phyloP scores from a whole-genome alignment of 495 filamentous ascomycete genomes.

The Terfezia boudieri region DNA sequence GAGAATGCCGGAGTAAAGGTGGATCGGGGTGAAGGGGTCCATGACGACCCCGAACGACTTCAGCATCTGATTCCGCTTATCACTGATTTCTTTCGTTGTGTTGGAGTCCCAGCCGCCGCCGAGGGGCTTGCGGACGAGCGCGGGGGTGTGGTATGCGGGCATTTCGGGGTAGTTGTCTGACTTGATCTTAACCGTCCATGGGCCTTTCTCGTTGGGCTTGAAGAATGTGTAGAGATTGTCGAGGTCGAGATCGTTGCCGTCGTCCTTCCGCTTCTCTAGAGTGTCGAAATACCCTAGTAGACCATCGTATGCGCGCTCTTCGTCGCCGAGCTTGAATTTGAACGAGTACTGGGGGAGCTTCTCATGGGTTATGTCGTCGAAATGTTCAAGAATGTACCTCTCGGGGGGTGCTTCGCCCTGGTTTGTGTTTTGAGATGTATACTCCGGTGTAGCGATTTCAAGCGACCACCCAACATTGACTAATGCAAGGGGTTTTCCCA shows the following conservation, averaged over 20 bases:
- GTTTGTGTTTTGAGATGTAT: slow-evolving; percentile 8
- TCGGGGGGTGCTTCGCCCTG: background rate
- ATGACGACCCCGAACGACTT: slow-evolving; percentile 20
- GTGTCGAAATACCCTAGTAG: slow-evolving; percentile 25
- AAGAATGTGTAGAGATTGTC: slow-evolving; percentile 20
- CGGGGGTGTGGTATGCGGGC: slow-evolving; percentile 11
- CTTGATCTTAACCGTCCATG: background rate
- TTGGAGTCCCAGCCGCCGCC: background rate
- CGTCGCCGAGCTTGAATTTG: slow-evolving; percentile 24
- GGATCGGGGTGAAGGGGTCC: slow-evolving; percentile 26
- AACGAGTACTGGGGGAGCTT: slow-evolving; percentile 14
- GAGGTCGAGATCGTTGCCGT: slow-evolving; percentile 13
- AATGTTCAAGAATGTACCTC: slow-evolving; percentile 3
- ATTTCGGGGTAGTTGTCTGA: slow-evolving; percentile 13
- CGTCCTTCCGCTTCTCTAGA: background rate
- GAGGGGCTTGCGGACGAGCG: background rate
- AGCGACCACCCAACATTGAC: slow-evolving; percentile 26
- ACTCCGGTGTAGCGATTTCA: slow-evolving; percentile 22
- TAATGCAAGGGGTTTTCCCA: slow-evolving; percentile 29
- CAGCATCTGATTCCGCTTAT: slow-evolving; percentile 7
- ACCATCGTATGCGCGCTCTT: slow-evolving; percentile 21
- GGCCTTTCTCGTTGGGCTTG: background rate
- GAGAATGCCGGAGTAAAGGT: slow-evolving; percentile 22
- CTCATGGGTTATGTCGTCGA: slow-evolving; percentile 4
- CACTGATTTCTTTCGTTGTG: background rate